Percentiles rank a stretch among this genome's conserved stretches.
Evolutionary conservation across 2,329 filamentous ascomycete genomes (phyloP).

Genomic region (Aspergillus novoparasiticus): DNA sequence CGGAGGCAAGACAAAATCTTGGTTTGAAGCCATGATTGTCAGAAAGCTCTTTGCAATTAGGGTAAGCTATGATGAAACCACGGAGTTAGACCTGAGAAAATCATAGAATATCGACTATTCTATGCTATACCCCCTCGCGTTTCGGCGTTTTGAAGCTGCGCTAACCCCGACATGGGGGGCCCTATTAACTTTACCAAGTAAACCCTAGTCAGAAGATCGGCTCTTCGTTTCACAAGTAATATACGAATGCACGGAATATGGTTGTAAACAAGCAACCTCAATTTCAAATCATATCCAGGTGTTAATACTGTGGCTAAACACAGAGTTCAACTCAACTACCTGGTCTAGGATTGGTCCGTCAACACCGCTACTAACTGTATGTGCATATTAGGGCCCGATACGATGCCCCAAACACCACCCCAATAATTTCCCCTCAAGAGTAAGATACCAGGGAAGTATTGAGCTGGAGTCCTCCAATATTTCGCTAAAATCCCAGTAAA

Average conservation of each 20-base stretch:
- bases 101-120: background rate
- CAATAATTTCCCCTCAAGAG: background rate
- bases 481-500: background rate
- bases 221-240: background rate
- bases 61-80: background rate
- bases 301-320: background rate
- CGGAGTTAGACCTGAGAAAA: background rate
- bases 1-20: background rate
- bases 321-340: background rate
- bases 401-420: background rate
- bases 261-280: background rate
- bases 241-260: background rate
- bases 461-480: background rate
- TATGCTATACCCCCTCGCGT: background rate
- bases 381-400: background rate
- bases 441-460: background rate
- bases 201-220: background rate
- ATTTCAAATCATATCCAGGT: background rate
- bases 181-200: background rate
- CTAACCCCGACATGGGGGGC: background rate
- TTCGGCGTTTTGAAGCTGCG: background rate
- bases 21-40: background rate
- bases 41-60: background rate
- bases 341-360: background rate
- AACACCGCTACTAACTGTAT: background rate